phyloP scores from a whole-genome alignment of 257 asterid genomes.

The Eustoma russellianum region DNA sequence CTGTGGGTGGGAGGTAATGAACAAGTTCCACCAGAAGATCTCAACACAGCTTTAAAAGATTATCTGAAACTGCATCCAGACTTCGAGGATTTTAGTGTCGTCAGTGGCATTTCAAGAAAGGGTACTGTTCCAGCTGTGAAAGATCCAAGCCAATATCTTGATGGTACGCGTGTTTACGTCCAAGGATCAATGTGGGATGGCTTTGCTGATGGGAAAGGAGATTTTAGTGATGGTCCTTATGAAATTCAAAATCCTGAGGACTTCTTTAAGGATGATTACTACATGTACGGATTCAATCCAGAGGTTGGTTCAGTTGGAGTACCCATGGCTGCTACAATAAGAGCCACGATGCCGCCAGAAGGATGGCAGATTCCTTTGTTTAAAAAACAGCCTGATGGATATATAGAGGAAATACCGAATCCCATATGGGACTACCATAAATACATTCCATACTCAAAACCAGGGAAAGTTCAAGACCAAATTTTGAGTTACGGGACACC shows the following conservation, averaged over 20 bases:
- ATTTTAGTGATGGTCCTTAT: slow-evolving; percentile 87
- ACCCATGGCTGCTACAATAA: slow-evolving; percentile 96
- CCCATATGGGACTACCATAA: slow-evolving; percentile 88
- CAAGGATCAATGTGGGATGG: slow-evolving; percentile 99
- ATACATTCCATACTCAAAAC: slow-evolving; percentile 88
- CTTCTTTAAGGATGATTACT: slow-evolving; percentile 76
- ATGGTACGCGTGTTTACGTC: slow-evolving; percentile 76
- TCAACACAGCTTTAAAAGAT: slow-evolving; percentile 55
- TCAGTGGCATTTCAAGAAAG: slow-evolving; percentile 9
- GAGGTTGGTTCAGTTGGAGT: slow-evolving; percentile 98
- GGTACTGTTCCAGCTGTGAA: slow-evolving; percentile 15
- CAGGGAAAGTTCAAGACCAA: slow-evolving; percentile 79
- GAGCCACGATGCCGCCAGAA: slow-evolving; percentile 82
- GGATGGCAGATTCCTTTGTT: slow-evolving; percentile 91
- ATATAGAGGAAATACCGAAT: slow-evolving; percentile 75
- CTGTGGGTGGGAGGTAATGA: slow-evolving; percentile 99
- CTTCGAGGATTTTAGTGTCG: slow-evolving; percentile 20
- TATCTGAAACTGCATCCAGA: slow-evolving; percentile 71
- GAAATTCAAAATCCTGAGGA: slow-evolving; percentile 86
- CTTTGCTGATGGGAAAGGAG: slow-evolving; percentile 90
- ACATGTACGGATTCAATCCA: slow-evolving; percentile 83
- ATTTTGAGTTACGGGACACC: slow-evolving; percentile 76
- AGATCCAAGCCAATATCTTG: slow-evolving; percentile 87
- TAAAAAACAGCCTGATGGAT: slow-evolving; percentile 43
- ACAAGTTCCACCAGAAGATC: slow-evolving; percentile 90